These are phyloP conservation scores for Colletotrichum neosansevieriae DNA, from an alignment of 2,329 filamentous ascomycete genomes.

Conservation along the genomic window DNA sequence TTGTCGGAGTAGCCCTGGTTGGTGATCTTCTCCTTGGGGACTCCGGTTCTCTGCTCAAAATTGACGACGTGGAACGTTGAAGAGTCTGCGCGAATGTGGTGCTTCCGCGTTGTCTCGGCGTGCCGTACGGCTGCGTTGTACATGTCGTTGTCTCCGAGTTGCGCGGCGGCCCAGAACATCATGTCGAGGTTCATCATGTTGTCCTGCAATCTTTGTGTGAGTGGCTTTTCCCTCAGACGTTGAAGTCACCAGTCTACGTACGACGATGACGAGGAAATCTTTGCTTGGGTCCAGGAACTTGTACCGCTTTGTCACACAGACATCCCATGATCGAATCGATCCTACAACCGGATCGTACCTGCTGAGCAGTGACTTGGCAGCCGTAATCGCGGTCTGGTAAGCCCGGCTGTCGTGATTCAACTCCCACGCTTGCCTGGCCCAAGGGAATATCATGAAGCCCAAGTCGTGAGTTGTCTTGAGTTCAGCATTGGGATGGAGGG, in stretches of 20 bases:
- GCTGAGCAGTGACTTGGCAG: constrained; percentile 52
- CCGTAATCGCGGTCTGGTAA: constrained; percentile 49
- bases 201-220: constrained; percentile 43
- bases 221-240: not conserved
- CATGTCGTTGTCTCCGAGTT: constrained; percentile 48
- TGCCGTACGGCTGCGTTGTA: constrained; percentile 53
- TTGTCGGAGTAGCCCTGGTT: constrained; percentile 59
- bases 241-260: constrained; percentile 42
- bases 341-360: constrained; percentile 51
- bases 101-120: constrained; percentile 52
- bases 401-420: constrained; percentile 52
- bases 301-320: constrained; percentile 54
- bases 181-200: constrained; percentile 58
- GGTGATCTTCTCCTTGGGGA: constrained; percentile 55
- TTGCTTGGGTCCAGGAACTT: constrained; percentile 49
- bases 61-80: constrained; percentile 59
- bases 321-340: constrained; percentile 58
- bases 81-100: constrained; percentile 54
- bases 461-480: constrained; percentile 55
- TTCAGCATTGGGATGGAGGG: constrained; percentile 50
- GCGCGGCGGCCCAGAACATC: constrained; percentile 54
- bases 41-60: constrained; percentile 56
- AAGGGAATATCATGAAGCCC: constrained; percentile 58
- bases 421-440: constrained; percentile 53
- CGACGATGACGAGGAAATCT: constrained; percentile 57